These are phyloP conservation scores for Prunella vulgaris DNA, from an alignment of 257 asterid species.

Conservation along the genomic window DNA sequence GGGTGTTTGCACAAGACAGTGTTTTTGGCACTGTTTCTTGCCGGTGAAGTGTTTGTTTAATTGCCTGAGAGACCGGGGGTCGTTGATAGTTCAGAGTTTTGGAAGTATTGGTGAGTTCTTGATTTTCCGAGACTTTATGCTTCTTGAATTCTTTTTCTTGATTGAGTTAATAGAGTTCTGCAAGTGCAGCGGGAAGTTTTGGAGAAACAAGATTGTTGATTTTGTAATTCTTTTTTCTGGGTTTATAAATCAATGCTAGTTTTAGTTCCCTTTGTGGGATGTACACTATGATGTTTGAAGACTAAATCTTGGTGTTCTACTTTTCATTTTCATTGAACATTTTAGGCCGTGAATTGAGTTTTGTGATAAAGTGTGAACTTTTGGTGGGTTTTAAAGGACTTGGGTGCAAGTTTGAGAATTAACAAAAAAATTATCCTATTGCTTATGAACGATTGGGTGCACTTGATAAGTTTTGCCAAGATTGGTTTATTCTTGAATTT, in stretches of 20 bases:
- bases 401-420: constrained; percentile 21
- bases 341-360: constrained; percentile 4
- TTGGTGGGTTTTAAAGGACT: constrained; percentile 21
- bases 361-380: constrained; percentile 12
- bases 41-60: constrained; percentile 18
- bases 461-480: constrained; percentile 36
- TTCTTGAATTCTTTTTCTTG: background rate
- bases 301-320: background rate
- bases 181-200: background rate
- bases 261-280: background rate
- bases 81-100: constrained; percentile 10
- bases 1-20: constrained; percentile 12
- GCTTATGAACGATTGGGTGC: constrained; percentile 25
- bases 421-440: constrained; percentile 15
- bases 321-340: background rate
- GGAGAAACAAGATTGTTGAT: constrained; percentile 5
- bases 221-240: background rate
- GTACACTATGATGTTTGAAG: background rate
- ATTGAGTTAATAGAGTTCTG: background rate
- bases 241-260: background rate
- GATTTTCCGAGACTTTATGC: constrained; percentile 4
- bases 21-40: constrained; percentile 13
- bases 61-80: constrained; percentile 23
- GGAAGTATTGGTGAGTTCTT: constrained; percentile 27
- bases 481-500: constrained; percentile 28